Evolutionary conservation across 1,139 yeast species (phyloP), one percentile per base, ranked within the genome.

Genomic region (Debaryomyces psychrophilus): DNA sequence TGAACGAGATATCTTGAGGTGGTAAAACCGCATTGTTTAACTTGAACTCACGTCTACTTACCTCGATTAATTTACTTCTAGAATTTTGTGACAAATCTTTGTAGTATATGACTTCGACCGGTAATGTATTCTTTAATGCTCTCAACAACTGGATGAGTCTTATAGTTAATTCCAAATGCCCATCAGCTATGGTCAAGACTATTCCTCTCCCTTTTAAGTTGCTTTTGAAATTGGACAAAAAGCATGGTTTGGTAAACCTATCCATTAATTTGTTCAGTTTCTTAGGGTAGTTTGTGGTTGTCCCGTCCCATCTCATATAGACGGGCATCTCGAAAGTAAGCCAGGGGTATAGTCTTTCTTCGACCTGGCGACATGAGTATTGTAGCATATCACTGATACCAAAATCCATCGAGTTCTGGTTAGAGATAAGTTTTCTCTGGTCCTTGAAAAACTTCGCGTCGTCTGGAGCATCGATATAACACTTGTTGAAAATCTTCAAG

Each of bases 1-100:
- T 69, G 49, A 80, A 71, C 60, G 72, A 70, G 5, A 81, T 51
- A 11, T 73, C 69, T 50, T 76, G 80, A 17, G 58, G 51, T 2
- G 75, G 77, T 41, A 64, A 63, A 44, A 49, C 56, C 2, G 50
- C 43, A 15, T 33, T 15, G 14, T 31, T 28, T 8, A 41, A n/a
- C 11, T 27, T 18, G 42, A 55, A 62, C 12, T 59, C 53, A 27
- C 51, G 54, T 37, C 68, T 51, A 4, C 71, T 64, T 11, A 65
- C 67, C 9, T 61, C 52, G 2, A 64, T 53, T 33, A 74, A 51
- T 37, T 55, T 56, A 3, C 48, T 35, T 37, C 58, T 65, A 1
- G 68, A 52, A 31, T 58, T 64, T 8, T 53, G 46, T 2, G 68
- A 56, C 44, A 68, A 47, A 17, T 60, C 59, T 20, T 51, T 44